phyloP scores from a whole-genome alignment of 2,329 filamentous ascomycete species.

The Ophiostoma piceae region DNA sequence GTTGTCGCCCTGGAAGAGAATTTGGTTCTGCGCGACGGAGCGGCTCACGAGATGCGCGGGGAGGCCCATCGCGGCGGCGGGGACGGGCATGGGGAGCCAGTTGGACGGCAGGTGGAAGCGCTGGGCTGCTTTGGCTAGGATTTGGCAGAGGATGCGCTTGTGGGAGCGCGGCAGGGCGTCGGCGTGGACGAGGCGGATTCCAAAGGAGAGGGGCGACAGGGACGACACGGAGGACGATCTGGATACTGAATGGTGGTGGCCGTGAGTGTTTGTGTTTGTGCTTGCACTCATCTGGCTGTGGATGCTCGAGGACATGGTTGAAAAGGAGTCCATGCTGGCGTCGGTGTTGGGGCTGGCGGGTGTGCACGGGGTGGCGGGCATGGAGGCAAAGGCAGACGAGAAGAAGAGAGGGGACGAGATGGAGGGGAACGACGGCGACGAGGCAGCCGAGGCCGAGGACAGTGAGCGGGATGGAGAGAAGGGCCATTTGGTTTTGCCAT shows the following conservation, averaged over 20 bases:
- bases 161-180: constrained; percentile 43
- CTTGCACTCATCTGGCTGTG: constrained; percentile 2
- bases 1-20: constrained; percentile 56
- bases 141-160: constrained; percentile 44
- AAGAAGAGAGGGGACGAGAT: neutral
- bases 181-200: constrained; percentile 48
- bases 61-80: constrained; percentile 42
- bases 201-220: constrained; percentile 37
- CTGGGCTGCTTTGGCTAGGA: constrained; percentile 49
- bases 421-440: neutral
- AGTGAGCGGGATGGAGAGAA: neutral
- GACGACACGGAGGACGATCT: constrained; percentile 21
- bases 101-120: constrained; percentile 44
- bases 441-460: neutral
- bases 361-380: neutral
- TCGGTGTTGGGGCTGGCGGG: neutral
- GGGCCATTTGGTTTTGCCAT: neutral
- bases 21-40: constrained; percentile 55
- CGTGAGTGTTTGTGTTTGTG: neutral
- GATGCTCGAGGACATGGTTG: neutral
- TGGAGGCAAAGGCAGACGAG: neutral
- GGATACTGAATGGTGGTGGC: neutral
- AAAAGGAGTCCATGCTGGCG: neutral
- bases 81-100: constrained; percentile 43
- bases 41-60: constrained; percentile 50